phyloP scores from a whole-genome alignment of 2,329 filamentous ascomycete genomes.

The Sclerotinia nivalis region DNA sequence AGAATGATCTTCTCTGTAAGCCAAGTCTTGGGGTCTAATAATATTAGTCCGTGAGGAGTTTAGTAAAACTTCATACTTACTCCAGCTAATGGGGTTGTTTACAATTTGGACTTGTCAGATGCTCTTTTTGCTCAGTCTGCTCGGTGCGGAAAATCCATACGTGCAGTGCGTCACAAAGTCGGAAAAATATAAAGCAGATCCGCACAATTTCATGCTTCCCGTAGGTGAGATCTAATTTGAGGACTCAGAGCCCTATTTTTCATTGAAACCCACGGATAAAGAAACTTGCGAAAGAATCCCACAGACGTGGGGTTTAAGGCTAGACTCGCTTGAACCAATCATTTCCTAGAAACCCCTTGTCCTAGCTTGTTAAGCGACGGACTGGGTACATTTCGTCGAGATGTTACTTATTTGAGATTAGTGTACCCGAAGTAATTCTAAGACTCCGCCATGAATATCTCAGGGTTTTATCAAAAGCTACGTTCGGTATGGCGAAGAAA shows the following conservation, averaged over 20 bases:
- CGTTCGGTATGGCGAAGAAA: background rate
- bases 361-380: background rate
- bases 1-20: background rate
- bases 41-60: background rate
- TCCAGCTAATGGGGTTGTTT: background rate
- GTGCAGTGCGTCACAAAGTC: background rate
- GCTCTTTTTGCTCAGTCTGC: background rate
- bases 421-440: background rate
- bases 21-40: slow-evolving; percentile 7
- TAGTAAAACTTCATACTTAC: background rate
- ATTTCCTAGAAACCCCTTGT: background rate
- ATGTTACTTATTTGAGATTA: background rate
- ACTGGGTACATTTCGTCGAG: background rate
- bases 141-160: background rate
- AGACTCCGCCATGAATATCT: background rate
- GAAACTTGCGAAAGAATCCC: background rate
- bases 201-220: background rate
- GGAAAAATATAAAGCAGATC: background rate
- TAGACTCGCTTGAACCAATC: slow-evolving; percentile 16
- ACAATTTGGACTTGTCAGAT: slow-evolving; percentile 3
- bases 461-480: background rate
- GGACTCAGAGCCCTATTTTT: background rate
- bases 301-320: background rate
- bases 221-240: background rate
- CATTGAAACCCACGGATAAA: background rate